These are phyloP conservation scores for Ampelomyces quisqualis DNA, from an alignment of 2,329 filamentous ascomycete genomes.

Conservation along the genomic window DNA sequence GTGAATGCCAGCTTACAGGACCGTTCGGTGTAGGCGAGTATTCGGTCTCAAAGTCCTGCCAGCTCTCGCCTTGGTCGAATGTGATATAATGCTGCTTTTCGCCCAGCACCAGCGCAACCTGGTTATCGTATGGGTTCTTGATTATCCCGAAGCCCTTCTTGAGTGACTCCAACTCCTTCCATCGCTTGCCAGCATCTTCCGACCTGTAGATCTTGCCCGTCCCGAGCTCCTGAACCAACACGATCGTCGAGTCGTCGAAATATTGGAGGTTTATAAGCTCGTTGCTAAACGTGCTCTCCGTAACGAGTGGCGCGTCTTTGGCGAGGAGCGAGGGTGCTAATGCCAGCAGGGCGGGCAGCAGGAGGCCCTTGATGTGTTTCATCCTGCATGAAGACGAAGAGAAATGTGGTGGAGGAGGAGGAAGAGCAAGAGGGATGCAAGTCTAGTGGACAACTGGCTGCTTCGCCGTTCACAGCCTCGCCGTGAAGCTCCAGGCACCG, in stretches of 20 bases:
- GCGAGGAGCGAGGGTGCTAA: conserved; percentile 33
- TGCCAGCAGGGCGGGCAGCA: conserved; percentile 56
- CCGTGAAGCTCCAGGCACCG: conserved; percentile 28
- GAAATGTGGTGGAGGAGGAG: conserved; percentile 15
- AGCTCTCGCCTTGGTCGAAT: conserved; percentile 76
- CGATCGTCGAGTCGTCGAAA: conserved; percentile 83
- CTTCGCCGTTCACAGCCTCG: conserved; percentile 36
- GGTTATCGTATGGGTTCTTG: conserved; percentile 76
- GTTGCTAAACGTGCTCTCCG: conserved; percentile 64
- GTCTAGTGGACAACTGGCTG: conserved; percentile 40
- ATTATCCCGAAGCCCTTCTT: conserved; percentile 63
- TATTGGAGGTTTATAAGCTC: conserved; percentile 74
- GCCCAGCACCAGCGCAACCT: conserved; percentile 79
- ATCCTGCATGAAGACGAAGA: conserved; percentile 41
- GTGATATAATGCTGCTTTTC: conserved; percentile 77
- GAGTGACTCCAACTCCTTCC: conserved; percentile 66
- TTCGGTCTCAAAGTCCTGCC: conserved; percentile 70
- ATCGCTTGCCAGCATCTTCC: conserved; percentile 74
- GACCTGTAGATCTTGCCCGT: conserved; percentile 73
- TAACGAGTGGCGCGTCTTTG: conserved; percentile 66
- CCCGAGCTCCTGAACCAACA: conserved; percentile 70
- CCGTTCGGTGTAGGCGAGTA: conserved; percentile 54
- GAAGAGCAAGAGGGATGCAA: conserved; percentile 15
- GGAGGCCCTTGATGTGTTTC: conserved; percentile 43
- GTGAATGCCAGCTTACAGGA: conserved; percentile 77